phyloP scores from a whole-genome alignment of 1,284 basidiomycete genomes.

The Ceratobasidium sp. region DNA sequence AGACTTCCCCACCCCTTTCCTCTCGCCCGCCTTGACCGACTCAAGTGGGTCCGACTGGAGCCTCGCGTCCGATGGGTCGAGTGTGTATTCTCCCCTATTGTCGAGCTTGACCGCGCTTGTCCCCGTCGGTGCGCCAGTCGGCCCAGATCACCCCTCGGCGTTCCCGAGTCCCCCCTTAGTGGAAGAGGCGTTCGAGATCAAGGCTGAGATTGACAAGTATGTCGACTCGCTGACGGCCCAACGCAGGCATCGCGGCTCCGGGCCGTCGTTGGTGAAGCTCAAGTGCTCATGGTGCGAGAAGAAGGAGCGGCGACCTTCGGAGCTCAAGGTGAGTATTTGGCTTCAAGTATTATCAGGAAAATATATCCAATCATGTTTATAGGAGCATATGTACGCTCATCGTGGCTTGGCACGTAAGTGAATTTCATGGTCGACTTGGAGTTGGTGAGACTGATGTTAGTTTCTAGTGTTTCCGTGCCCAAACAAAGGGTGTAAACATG shows the following conservation, averaged over 20 bases:
- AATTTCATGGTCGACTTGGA: no score
- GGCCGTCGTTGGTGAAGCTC: not conserved
- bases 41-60: not conserved
- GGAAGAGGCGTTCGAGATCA: not conserved
- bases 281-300: not conserved
- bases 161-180: not conserved
- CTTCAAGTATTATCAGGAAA: no score
- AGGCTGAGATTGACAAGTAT: slow-evolving; percentile 5
- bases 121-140: no score
- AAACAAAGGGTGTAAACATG: not conserved
- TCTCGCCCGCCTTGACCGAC: not conserved
- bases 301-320: not conserved
- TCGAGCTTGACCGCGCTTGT: no score
- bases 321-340: not conserved
- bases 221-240: not conserved
- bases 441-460: not conserved
- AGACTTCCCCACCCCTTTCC: not conserved
- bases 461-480: not conserved
- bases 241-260: not conserved
- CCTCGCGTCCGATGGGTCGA: not conserved
- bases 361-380: not conserved
- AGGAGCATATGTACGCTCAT: slow-evolving; percentile 16
- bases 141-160: not conserved
- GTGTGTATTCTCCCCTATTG: no score
- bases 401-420: not conserved